Conservation (phyloP, 2,329 filamentous ascomycete genomes). For the Huntiella bhutanensis region DNA sequence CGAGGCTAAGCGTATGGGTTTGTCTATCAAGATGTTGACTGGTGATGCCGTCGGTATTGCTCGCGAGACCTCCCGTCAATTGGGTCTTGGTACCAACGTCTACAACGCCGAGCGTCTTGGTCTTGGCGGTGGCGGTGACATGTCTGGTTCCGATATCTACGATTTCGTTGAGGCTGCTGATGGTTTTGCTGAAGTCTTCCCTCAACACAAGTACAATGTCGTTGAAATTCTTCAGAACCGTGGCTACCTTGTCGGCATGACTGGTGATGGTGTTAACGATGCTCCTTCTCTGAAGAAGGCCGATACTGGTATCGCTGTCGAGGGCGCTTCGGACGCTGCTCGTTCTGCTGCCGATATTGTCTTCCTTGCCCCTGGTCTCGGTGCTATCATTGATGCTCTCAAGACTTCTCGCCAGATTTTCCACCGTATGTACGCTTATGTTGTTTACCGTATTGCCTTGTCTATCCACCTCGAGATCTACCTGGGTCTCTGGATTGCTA, state of each 20-base stretch:
- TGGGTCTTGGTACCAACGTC: constrained; percentile 80
- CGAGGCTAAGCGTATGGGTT: constrained; percentile 71
- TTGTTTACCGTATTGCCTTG: constrained; percentile 84
- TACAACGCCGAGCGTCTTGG: constrained; percentile 87
- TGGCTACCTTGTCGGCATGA: constrained; percentile 90
- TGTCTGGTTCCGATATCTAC: constrained; percentile 85
- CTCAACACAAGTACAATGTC: constrained; percentile 88
- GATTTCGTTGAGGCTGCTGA: constrained; percentile 91
- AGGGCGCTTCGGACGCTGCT: constrained; percentile 79
- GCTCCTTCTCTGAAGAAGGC: constrained; percentile 84
- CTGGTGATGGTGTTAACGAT: constrained; percentile 89
- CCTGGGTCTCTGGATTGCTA: constrained; percentile 79
- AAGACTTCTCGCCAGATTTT: constrained; percentile 92
- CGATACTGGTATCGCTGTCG: constrained; percentile 89
- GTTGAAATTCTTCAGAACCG: constrained; percentile 86
- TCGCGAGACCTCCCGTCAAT: constrained; percentile 75
- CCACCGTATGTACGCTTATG: constrained; percentile 92
- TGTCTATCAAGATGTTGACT: constrained; percentile 92
- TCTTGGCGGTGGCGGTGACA: constrained; percentile 75
- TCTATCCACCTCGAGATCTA: constrained; percentile 85
- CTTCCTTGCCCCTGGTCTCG: constrained; percentile 78
- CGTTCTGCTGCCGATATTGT: constrained; percentile 86
- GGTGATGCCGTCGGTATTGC: constrained; percentile 88
- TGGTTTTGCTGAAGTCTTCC: constrained; percentile 88
- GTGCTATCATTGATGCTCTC: constrained; percentile 79